Evolutionary conservation across 495 filamentous ascomycete genomes (phyloP), one percentile per base, ranked within the genome.

Genomic region (Ramalina intermedia): DNA sequence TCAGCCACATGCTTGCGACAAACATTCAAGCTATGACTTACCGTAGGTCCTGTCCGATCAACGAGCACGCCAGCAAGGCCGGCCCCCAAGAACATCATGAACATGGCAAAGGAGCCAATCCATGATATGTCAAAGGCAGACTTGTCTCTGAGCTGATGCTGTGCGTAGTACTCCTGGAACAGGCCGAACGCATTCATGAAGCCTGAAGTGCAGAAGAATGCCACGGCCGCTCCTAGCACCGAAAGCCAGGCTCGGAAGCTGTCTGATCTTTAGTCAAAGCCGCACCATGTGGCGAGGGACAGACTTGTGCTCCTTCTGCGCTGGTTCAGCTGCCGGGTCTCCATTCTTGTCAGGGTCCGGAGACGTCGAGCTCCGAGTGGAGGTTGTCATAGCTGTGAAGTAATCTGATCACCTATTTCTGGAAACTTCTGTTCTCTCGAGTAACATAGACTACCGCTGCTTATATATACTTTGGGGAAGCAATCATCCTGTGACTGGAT

Each of bases 181-280:
- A 76, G 58, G 8, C 80, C 80, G 45, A 82, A 80, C 0, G 76
- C 68, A 62, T 82, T 82, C 40, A 75, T 49, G 59, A 78, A 79
- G 9, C 81, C 81, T 2, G 80, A 57, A 11, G 48, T 44, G 1
- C 45, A 47, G 17, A 68, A 67, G 11, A 64, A 59, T 8, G 56
- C 47, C 13, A 54, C 58, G 35, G 59, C 49, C 17, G 54, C 45
- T 2, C 64, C 66, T 12, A 56, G 51, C 8, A 59, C 57, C 12
- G 60, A 58, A 1, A 66, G 54, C 64, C 64, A 68, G 36, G 63
- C 66, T 38, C 5, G 53, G 7, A 33, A 33, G 29, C 29, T 33
- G 7, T 13, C 12, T 13, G 8, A 33, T 11, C 5, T 0, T 33
- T 13, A 33, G 12, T 33, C 12, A 13, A 33, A 3, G 29, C 29